Base-by-base conservation (phyloP, 2,329 filamentous ascomycete genomes). In the Aspergillus hiratsukae region DNA sequence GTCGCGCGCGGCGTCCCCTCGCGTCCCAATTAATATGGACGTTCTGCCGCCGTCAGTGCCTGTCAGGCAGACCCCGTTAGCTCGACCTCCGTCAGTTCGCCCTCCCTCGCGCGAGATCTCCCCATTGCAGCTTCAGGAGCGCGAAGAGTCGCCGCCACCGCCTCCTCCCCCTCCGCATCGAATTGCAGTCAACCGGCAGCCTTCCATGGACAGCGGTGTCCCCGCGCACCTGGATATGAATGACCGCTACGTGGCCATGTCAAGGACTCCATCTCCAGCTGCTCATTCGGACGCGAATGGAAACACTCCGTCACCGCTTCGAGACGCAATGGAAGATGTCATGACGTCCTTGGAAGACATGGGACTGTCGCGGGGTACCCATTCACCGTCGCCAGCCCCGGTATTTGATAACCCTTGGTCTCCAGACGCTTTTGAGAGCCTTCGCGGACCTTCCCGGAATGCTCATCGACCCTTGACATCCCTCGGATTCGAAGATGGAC, bases 291-390 rank as follows among this genome's bases (percentile, higher is more conserved):
- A 81, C 48, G 78, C 79, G 41, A 83, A 81, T 48, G 86, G 85
- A 1, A 78, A 90, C 71, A 99, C 94, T 0, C 94, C 94, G 1
- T 97, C 94, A 2, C 94, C 94, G 0, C 78, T 99, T 3, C 83
- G 94, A 57, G 91, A 92, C 72, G 94, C 94, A 1, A 99, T 99
- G 91, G 93, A 97, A 69, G 93, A 95, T 72, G 92, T 99, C 3
- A 97, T 97, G 85, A 91, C 94, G 62, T 95, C 94, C 55, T 76
- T 99, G 46, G 88, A 96, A 69, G 91, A 92, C 58, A 90, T 99
- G 80, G 87, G 87, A 19, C 79, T 87, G 64, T 78, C 83, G 45
- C 81, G 81, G 55, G 76, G 81, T 23, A 73, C 69, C 10, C 72
- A 76, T 29, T 78, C 79, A 60, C 66, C 79, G 14, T 81, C 83